Conservation (phyloP, 148 eudicot species). For the Rhododendron molle region DNA sequence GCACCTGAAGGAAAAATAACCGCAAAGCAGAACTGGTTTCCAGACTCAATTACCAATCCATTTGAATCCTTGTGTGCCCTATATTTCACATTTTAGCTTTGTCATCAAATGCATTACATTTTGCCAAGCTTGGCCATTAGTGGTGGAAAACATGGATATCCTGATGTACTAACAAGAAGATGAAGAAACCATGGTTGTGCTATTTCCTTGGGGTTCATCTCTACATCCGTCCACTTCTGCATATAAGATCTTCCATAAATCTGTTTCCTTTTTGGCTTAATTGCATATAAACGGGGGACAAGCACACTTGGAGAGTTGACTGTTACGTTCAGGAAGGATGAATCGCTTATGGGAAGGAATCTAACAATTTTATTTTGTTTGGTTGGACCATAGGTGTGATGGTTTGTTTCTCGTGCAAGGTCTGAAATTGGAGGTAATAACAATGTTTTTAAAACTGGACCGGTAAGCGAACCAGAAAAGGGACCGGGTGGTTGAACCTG, state of each 20-base stretch:
- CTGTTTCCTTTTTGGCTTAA: not conserved
- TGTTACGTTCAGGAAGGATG: not conserved
- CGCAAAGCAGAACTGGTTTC: not conserved
- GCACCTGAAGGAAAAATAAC: not conserved
- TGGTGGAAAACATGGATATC: not conserved
- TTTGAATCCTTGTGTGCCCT: not conserved
- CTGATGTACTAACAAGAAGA: not conserved
- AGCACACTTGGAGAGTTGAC: not conserved
- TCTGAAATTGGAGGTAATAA: not conserved
- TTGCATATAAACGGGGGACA: not conserved
- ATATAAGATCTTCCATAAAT: not conserved
- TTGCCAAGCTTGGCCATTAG: not conserved
- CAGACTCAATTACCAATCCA: not conserved
- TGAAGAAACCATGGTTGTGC: not conserved
- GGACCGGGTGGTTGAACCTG: no score
- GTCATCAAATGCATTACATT: not conserved
- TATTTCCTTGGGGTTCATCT: not conserved
- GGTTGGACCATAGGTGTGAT: not conserved
- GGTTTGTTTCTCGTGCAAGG: not conserved
- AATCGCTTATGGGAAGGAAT: not conserved
- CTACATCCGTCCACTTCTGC: not conserved
- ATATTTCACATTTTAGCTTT: not conserved
- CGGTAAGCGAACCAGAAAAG: no score
- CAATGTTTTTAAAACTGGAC: no score
- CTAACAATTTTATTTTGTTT: not conserved